Evolutionary conservation across 352 stramenopile species (phyloP).

Genomic region (Labyrinthula sp.): DNA sequence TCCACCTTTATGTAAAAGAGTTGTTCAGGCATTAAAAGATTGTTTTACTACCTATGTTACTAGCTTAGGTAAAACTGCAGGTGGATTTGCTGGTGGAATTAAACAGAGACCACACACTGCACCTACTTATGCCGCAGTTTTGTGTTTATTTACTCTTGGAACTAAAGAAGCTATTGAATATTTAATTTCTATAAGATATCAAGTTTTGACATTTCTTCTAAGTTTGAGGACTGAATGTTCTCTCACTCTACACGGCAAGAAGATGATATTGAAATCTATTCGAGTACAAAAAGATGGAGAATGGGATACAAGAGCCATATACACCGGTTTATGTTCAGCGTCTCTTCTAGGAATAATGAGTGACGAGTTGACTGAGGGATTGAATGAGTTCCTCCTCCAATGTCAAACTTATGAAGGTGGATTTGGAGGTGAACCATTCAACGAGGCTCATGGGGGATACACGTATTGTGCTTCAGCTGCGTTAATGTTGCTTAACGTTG

Average conservation of each 20-base stretch:
- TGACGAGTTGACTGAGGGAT: conserved; percentile 49
- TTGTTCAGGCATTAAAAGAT: conserved; percentile 18
- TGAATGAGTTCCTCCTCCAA: conserved; percentile 46
- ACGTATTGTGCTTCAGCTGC: conserved; percentile 83
- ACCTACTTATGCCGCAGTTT: conserved; percentile 77
- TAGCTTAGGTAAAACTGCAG: conserved; percentile 33
- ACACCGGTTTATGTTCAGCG: conserved; percentile 80
- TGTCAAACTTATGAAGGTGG: conserved; percentile 96
- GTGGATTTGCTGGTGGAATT: conserved; percentile 80
- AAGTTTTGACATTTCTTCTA: conserved; percentile 33
- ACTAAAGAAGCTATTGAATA: no score
- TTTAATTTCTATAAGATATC: conserved; percentile 53
- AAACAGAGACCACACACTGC: conserved; percentile 53
- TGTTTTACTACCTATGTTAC: conserved; percentile 31
- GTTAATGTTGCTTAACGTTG: conserved; percentile 58
- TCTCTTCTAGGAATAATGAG: conserved; percentile 71
- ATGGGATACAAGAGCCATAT: conserved; percentile 77
- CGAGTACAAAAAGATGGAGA: conserved; percentile 83
- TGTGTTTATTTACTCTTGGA: conserved; percentile 70
- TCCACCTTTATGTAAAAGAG: conserved; percentile 6
- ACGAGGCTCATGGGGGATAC: conserved; percentile 95
- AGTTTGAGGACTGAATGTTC: conserved; percentile 9
- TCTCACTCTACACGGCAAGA: conserved; percentile 14
- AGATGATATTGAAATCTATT: conserved; percentile 66
- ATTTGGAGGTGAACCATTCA: conserved; percentile 51